Percentiles rank a stretch among this genome's conserved stretches.
These are phyloP conservation scores for Exserohilum turcica DNA, from an alignment of 2,329 filamentous ascomycete species.

Conservation along the genomic window DNA sequence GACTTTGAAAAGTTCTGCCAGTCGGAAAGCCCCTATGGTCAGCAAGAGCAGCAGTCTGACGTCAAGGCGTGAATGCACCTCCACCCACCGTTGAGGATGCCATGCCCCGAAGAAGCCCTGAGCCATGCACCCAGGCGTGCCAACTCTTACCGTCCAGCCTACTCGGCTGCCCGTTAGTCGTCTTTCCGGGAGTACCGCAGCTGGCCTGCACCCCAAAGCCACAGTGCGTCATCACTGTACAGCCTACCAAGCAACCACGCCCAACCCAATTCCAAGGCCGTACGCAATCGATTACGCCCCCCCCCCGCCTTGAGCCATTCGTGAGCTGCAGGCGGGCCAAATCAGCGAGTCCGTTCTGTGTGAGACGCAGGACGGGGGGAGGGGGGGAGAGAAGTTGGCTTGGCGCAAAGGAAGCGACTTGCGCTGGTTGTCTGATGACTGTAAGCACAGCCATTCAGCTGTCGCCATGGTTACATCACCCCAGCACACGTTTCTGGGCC, in stretches of 20 bases:
- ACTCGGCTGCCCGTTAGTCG: slow-evolving; percentile 9
- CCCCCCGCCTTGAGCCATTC: slow-evolving; percentile 1
- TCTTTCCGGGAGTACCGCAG: background rate
- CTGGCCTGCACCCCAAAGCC: background rate
- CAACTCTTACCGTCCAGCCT: slow-evolving; percentile 12
- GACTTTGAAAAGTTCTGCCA: slow-evolving; percentile 70
- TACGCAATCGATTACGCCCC: background rate
- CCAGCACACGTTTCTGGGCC: slow-evolving; percentile 5
- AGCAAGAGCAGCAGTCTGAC: slow-evolving; percentile 35
- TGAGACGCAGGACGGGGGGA: slow-evolving; percentile 15
- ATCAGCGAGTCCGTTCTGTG: slow-evolving; percentile 1
- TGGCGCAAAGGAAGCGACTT: slow-evolving; percentile 9
- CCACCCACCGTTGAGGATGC: slow-evolving; percentile 1
- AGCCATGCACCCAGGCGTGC: slow-evolving; percentile 10
- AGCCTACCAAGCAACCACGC: slow-evolving; percentile 1
- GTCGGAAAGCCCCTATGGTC: slow-evolving; percentile 37
- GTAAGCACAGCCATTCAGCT: slow-evolving; percentile 22
- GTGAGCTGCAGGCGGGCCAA: background rate
- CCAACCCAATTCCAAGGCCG: background rate
- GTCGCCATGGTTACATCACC: slow-evolving; percentile 14
- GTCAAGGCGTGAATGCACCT: slow-evolving; percentile 41
- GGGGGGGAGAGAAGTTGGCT: slow-evolving; percentile 16
- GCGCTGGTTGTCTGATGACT: slow-evolving; percentile 8
- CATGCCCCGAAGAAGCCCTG: slow-evolving; percentile 8
- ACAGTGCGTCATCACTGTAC: background rate